Base-by-base conservation (phyloP, 225 moss, liverwort and hornwort species). In the Pleurozium schreberi region DNA sequence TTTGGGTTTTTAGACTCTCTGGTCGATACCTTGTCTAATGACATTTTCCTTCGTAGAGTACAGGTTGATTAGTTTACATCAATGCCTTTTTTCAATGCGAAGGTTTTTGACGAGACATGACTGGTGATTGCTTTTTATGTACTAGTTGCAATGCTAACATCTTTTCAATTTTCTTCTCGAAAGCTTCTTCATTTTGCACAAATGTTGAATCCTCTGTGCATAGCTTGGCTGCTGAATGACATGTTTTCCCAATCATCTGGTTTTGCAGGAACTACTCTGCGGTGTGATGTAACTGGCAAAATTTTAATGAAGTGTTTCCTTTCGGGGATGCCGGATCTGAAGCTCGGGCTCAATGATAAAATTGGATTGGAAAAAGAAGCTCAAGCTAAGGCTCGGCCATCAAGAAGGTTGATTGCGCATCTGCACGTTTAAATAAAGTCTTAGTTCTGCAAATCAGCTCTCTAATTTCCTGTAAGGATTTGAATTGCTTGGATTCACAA, bases 301-400 rank as follows among this genome's bases (percentile, higher is more conserved):
- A 92, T 95, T 75, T 85, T 95, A 68, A 95, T 95, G 95, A 95
- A 95, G 74, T 95, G 95, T 81, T 95, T 95, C 88, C 95, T 95
- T 86, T 94, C 95, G 86, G 95, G 95, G 81, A 95, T 95, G 95
- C 95, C 95, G 79, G 95, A 95, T 87, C 43, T 95, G 64, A 95
- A 95, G 91, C 95, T 95, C 33, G 95, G 95, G 47, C 94, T 95
- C 22, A 95, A 95, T 61, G 95, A 95, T 66, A 95, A 95, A 92
- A 94, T 95, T 89, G 95, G 95, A 62, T 81, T 95, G 90, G 94
- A 95, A 87, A 95, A 95, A 88, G 95, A 95, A 94, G 88, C 95
- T 89, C 93, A 95, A 92, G 93, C 92, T 34, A 95, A 95, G 92
- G 94, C 95, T 71, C 92, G 95, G 40, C 95, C 95, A 42, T 92